Evolutionary conservation across 2,329 filamentous ascomycete genomes (phyloP), one percentile per base, ranked within the genome.

Genomic region (Zymoseptoria passerinii): DNA sequence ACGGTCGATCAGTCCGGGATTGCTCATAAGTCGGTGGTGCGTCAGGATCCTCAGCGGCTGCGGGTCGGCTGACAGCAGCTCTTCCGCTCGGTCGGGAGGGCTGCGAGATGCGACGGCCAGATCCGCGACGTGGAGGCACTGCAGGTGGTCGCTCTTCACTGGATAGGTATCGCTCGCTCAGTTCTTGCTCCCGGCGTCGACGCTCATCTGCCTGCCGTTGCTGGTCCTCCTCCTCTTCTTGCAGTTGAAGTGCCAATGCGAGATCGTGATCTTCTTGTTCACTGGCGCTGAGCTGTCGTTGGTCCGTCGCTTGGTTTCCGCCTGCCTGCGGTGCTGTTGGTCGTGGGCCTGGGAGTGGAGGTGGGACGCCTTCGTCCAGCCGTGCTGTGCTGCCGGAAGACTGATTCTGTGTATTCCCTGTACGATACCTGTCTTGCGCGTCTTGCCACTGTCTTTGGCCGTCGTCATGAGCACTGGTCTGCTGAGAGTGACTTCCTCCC

Each of bases 201-300:
- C 85, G 81, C 18, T 63, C 57, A 53, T 84, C 81, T 53, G 83
- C 74, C 57, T 73, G 76, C n/a, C 83, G 81, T 63, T 91, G 84
- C 13, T 85, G 82, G 67, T 90, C 86, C 63, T 96, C 90, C 72
- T 97, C 92, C 71, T 96, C 91, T 68, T 97, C 94, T 71, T 97
- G 92, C 1, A 96, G 81, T 70, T 97, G 94, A 6, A 99, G 79
- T 0, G 92, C 92, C 2, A 97, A 80, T 0, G 94, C 94, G 28
- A 96, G 75, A 61, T 94, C 89, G 55, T 82, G 85, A 60, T 92
- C 85, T 67, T 96, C 92, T 74, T 96, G 78, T 84, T 77, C 95
- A 81, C 74, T 87, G 80, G 63, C 79, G 74, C 62, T 64, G 2
- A 60, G 60, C 59, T 60, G 61, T 69, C 64, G 63, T 73, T 58